phyloP scores from a whole-genome alignment of 805 yeast species.

The Yarrowia alimentaria region DNA sequence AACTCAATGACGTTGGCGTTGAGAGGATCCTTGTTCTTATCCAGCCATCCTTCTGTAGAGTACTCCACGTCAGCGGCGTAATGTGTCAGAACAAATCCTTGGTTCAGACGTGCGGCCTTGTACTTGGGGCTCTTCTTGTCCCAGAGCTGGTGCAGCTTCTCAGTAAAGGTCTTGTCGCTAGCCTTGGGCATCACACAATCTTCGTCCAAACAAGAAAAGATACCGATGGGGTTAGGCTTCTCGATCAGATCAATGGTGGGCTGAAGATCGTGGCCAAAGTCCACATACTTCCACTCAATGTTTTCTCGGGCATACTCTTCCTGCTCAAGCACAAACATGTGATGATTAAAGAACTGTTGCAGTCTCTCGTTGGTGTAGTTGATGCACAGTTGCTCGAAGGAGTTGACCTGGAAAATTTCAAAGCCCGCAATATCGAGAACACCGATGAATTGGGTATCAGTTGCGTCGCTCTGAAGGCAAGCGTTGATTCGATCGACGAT shows the following conservation, averaged over 20 bases:
- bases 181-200: conserved; percentile 94
- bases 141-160: conserved; percentile 70
- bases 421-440: conserved; percentile 97
- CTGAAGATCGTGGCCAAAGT: conserved; percentile 91
- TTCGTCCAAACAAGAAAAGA: conserved; percentile 84
- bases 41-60: conserved; percentile 86
- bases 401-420: conserved; percentile 92
- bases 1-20: conserved; percentile 69
- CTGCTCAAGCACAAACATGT: conserved; percentile 94
- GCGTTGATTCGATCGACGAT: conserved; percentile 74
- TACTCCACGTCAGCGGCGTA: conserved; percentile 98
- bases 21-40: conserved; percentile 91
- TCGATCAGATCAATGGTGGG: conserved; percentile 93
- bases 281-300: conserved; percentile 90
- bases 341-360: conserved; percentile 95
- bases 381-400: conserved; percentile 95
- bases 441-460: conserved; percentile 58
- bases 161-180: conserved; percentile 75
- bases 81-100: conserved; percentile 81
- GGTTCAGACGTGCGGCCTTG: conserved; percentile 66
- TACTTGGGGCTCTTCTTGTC: conserved; percentile 55
- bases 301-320: conserved; percentile 93
- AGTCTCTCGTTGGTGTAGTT: conserved; percentile 89
- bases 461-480: conserved; percentile 50
- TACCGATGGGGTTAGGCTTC: conserved; percentile 67